These are phyloP conservation scores for Kuraishia cidri DNA, from an alignment of 805 yeast genomes.

Conservation along the genomic window DNA sequence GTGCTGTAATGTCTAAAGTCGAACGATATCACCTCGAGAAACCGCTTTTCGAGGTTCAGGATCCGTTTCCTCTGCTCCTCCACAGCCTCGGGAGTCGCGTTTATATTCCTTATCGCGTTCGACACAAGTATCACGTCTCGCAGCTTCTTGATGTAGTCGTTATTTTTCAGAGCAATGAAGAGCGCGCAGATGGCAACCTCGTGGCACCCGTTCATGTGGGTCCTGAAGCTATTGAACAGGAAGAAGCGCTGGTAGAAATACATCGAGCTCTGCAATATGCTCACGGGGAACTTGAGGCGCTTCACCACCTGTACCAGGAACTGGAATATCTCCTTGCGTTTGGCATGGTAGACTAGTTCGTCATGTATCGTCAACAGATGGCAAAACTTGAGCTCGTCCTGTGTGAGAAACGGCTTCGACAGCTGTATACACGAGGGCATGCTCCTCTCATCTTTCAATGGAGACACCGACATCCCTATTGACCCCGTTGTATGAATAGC, in stretches of 20 bases:
- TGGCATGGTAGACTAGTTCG: slow-evolving; percentile 11
- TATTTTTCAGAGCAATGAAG: slow-evolving; percentile 67
- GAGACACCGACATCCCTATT: too few relatives aligned
- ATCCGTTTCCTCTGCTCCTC: slow-evolving; percentile 52
- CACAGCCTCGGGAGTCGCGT: slow-evolving; percentile 18
- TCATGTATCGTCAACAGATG: slow-evolving; percentile 10
- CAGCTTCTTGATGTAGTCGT: slow-evolving; percentile 75
- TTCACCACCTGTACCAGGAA: slow-evolving; percentile 44
- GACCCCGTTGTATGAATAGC: too few relatives aligned
- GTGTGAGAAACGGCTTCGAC: slow-evolving; percentile 22
- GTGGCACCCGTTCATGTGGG: slow-evolving; percentile 30
- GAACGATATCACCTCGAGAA: slow-evolving; percentile 70
- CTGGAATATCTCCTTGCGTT: slow-evolving; percentile 33
- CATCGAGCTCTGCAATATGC: slow-evolving; percentile 64
- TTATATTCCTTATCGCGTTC: slow-evolving; percentile 24
- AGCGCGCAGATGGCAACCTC: slow-evolving; percentile 65
- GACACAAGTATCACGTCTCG: slow-evolving; percentile 50
- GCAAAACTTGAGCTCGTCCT: slow-evolving; percentile 15
- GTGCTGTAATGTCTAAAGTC: slow-evolving; percentile 66
- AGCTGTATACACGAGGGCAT: slow-evolving; percentile 12
- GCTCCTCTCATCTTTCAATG: slow-evolving; percentile 4
- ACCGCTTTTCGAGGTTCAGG: slow-evolving; percentile 55
- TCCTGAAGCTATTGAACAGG: slow-evolving; percentile 54
- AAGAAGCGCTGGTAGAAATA: slow-evolving; percentile 64
- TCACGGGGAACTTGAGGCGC: slow-evolving; percentile 55